Base-by-base conservation (phyloP, 2,329 filamentous ascomycete species). In the Fusarium sp. region DNA sequence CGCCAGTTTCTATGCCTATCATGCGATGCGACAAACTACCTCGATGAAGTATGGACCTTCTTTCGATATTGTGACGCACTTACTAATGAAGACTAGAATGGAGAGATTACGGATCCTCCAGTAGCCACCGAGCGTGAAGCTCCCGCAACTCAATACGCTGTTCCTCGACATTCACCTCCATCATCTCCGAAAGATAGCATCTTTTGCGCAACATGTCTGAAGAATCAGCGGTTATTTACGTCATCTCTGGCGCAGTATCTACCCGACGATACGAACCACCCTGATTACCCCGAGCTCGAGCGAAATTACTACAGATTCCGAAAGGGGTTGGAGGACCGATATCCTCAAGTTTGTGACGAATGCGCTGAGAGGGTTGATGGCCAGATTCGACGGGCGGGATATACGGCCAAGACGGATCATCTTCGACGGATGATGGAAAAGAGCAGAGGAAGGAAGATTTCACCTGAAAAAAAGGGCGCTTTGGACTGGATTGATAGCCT, bases 101-200 rank as follows among this genome's bases (percentile, higher is more conserved):
- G 96, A 78, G 91, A 97, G 57, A 96, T 98, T 74, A 93, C 94
- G 63, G 96, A 99, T 82, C 94, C 95, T 32, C 95, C 94, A 6
- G 86, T 91, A 30, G 84, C 87, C 26, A 89, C 89, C 66, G 66
- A 84, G 77, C 73, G 82, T 69, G 81, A 84, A 77, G 80, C 84
- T 62, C 79, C 83, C 69, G 79, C 81, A 44, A 79, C 83, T n/a
- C 82, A 84, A 65, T 91, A 86, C 80, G 88, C 85, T 59, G 83
- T 85, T 59, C 78, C 84, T 52, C 83, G 83, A 71, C 75, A 85
- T 41, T 66, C 67, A 75, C 62, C 77, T 51, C 59, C 67, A 22
- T 32, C 64, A 4, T 51, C 58, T 0, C 64, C 72, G 3, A 67
- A 52, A 58, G 80, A 84, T 63, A 79, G 77, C 60, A 84, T 87